Base-by-base conservation (phyloP, 768 basidiomycete genomes). In the Grammothele lineata region DNA sequence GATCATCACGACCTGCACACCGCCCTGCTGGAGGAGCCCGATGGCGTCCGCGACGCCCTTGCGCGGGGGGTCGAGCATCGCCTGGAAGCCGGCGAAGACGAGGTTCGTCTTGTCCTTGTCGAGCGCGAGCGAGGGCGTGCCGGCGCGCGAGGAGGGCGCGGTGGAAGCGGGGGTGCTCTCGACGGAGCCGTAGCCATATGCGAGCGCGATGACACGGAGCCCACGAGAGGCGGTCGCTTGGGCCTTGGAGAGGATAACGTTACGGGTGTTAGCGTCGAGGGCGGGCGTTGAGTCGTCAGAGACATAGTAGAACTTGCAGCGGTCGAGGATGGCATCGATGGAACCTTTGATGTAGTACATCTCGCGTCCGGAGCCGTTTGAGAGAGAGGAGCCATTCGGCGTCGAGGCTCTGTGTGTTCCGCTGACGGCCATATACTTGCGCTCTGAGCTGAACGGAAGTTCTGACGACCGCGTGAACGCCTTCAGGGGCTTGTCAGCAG, bases 1-100 rank as follows among this genome's bases (percentile, higher is more conserved):
- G 61, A 97, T 96, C 94, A 98, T 97, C 36, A 97, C 85, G n/a
- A 97, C 84, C 58, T 94, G 92, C 40, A 98, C 87, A 4, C 93
- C 92, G 21, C 88, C 93, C 22, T 73, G 68, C 59, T 93, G 89
- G 27, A 97, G 71, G 23, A 87, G 69, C 32, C 74, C 75, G 53
- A 98, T 86, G 17, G 95, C 85, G 57, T 92, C 89, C 3, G 88
- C 85, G n/a, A 97, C 92, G 23, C 93, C 95, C 57, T 85, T 85
- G 37, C 94, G 75, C 1, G 95, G 95, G 6, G 95, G 95, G 65
- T 98, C 95, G 45, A 87, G 71, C 92, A 97, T 98, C 10, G 90
- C 92, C 62, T 90, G 86, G 67, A 93, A 95, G 1, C 95, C 95
- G 3, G 79, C 88, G 62, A 98, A 97, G 6, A 94, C 76, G 7